A percentile compares a stretch with the other conserved stretches of the same genome.
These are phyloP conservation scores for Phytopythium delawarense DNA, from an alignment of 352 stramenopile species.

Conservation along the genomic window DNA sequence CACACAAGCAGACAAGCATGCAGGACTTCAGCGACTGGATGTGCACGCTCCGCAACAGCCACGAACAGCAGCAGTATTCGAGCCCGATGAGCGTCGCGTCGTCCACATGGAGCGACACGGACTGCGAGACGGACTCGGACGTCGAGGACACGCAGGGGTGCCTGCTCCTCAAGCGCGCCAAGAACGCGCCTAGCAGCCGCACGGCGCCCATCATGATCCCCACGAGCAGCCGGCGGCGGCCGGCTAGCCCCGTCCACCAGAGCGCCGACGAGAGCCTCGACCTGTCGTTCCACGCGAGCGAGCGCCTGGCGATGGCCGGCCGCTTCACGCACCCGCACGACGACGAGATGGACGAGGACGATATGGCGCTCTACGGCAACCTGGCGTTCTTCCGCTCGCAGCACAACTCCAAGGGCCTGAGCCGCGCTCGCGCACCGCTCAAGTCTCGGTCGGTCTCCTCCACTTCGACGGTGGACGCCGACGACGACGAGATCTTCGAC, in stretches of 20 bases:
- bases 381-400: constrained; percentile 65
- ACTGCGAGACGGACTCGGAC: constrained; percentile 35
- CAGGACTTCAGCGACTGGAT: constrained; percentile 56
- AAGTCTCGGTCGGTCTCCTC: constrained; percentile 7
- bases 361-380: constrained; percentile 61
- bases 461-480: constrained; percentile 11
- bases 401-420: constrained; percentile 17
- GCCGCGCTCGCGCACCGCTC: background rate
- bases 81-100: constrained; percentile 30
- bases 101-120: constrained; percentile 50
- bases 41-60: constrained; percentile 23
- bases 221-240: constrained; percentile 11
- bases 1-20: constrained; percentile 14
- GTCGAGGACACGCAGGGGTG: constrained; percentile 17
- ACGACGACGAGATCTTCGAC: constrained; percentile 63
- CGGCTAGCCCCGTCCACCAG: constrained; percentile 12
- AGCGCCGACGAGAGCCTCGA: constrained; percentile 20
- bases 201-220: constrained; percentile 62
- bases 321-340: constrained; percentile 19
- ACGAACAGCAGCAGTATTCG: constrained; percentile 15
- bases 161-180: constrained; percentile 20
- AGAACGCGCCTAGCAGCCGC: constrained; percentile 22
- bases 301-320: constrained; percentile 21
- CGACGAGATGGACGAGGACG: constrained; percentile 52
- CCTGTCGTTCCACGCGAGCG: constrained; percentile 30